A percentile compares a stretch with the other conserved stretches of the same genome.
phyloP scores from a whole-genome alignment of 2,329 filamentous ascomycete species.

The Aspergillus versicolor region DNA sequence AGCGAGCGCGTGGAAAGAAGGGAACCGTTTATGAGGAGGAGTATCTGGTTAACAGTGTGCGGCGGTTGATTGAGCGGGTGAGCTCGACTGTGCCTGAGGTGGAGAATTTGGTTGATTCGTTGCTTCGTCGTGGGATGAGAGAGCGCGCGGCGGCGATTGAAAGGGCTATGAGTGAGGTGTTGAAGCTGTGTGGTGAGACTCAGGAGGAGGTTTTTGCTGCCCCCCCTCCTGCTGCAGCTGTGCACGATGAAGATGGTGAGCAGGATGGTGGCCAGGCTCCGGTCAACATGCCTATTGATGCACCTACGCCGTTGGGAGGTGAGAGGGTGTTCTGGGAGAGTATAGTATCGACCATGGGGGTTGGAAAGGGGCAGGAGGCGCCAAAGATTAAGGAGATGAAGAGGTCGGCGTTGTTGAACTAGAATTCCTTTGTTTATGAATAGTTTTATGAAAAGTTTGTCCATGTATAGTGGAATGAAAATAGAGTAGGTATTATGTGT shows the following conservation, averaged over 20 bases:
- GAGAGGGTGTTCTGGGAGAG: constrained; percentile 44
- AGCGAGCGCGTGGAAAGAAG: constrained; percentile 90
- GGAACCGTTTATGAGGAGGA: constrained; percentile 98
- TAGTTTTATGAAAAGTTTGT: constrained; percentile 1
- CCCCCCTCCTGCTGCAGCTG: constrained; percentile 1
- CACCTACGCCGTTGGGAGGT: constrained; percentile 18
- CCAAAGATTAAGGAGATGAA: constrained; percentile 54
- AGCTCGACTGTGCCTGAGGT: constrained; percentile 72
- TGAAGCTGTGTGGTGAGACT: constrained; percentile 66
- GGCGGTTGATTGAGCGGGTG: constrained; percentile 77
- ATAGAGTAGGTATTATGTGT: not conserved
- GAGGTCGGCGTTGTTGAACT: constrained; percentile 39
- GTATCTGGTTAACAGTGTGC: constrained; percentile 86
- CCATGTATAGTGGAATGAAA: not conserved
- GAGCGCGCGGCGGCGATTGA: constrained; percentile 81
- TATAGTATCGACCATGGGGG: constrained; percentile 35
- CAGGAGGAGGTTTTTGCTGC: constrained; percentile 68
- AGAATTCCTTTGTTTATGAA: constrained; percentile 1
- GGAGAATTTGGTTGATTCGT: constrained; percentile 69
- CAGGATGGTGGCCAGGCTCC: constrained; percentile 19
- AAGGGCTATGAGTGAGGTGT: constrained; percentile 69
- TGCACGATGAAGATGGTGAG: constrained; percentile 23
- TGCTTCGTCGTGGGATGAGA: constrained; percentile 79
- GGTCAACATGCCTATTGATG: not conserved
- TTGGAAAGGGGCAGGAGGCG: constrained; percentile 41